phyloP scores from a whole-genome alignment of 768 basidiomycete species.

The Trametes cubensis region DNA sequence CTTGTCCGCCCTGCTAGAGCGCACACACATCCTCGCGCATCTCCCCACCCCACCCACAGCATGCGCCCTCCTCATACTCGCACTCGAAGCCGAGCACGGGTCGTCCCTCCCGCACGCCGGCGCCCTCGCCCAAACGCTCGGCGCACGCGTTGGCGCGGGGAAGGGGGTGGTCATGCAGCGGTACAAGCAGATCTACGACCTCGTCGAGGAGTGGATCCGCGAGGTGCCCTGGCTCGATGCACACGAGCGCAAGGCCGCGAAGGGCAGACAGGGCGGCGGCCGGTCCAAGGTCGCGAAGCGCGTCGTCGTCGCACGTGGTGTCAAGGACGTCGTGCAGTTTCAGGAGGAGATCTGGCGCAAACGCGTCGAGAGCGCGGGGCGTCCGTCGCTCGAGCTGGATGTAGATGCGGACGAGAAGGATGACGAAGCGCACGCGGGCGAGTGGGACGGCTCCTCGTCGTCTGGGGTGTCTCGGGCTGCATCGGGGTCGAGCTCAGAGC shows the following conservation, averaged over 20 bases:
- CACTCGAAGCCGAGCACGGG: slow-evolving; percentile 68
- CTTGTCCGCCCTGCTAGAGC: slow-evolving; percentile 28
- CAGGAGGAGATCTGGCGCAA: slow-evolving; percentile 62
- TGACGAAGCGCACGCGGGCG: slow-evolving; percentile 14
- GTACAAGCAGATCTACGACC: slow-evolving; percentile 67
- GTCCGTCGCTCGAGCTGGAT: slow-evolving; percentile 44
- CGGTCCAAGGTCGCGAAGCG: slow-evolving; percentile 66
- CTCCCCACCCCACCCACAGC: slow-evolving; percentile 54
- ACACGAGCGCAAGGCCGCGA: slow-evolving; percentile 43
- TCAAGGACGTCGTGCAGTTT: slow-evolving; percentile 71
- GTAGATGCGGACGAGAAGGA: slow-evolving; percentile 33
- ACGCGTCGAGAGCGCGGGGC: slow-evolving; percentile 39
- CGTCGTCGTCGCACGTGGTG: slow-evolving; percentile 63
- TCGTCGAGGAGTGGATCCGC: slow-evolving; percentile 58
- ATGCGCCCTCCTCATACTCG: slow-evolving; percentile 69
- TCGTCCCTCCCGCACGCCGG: slow-evolving; percentile 53
- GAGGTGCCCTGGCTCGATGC: slow-evolving; percentile 77
- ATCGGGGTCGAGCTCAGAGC: slow-evolving; percentile 4
- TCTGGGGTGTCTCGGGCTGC: not conserved
- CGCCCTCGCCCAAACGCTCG: slow-evolving; percentile 62
- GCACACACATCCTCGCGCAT: slow-evolving; percentile 36
- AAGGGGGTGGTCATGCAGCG: slow-evolving; percentile 65
- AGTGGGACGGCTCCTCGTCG: slow-evolving; percentile 16
- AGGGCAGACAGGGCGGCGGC: slow-evolving; percentile 39
- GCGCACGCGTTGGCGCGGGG: slow-evolving; percentile 49